phyloP scores from a whole-genome alignment of 768 basidiomycete genomes.

The Lentinula sp. region DNA sequence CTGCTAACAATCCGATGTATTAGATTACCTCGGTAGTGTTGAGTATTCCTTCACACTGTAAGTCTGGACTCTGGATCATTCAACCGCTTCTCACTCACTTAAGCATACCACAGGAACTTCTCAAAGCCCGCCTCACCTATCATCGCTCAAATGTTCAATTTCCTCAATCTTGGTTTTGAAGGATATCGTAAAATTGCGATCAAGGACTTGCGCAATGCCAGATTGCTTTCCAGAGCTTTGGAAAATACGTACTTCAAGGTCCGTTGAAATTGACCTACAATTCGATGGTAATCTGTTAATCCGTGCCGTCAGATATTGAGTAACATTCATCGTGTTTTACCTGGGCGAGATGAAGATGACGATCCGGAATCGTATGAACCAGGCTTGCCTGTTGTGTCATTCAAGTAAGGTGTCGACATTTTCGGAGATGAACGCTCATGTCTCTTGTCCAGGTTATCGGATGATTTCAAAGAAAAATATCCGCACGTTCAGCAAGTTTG shows the following conservation, averaged over 20 bases:
- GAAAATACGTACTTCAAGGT: constrained; percentile 44
- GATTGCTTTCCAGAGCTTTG: constrained; percentile 50
- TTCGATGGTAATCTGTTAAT: neutral
- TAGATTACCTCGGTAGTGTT: constrained; percentile 49
- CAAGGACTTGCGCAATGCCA: constrained; percentile 50
- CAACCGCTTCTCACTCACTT: neutral
- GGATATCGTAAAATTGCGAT: constrained; percentile 38
- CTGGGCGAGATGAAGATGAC: constrained; percentile 23
- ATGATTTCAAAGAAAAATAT: constrained; percentile 44
- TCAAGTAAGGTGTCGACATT: constrained; percentile 26
- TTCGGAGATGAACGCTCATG: constrained; percentile 3
- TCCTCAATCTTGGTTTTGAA: constrained; percentile 51
- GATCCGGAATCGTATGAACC: constrained; percentile 41
- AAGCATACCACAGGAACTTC: constrained; percentile 33
- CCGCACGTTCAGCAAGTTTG: constrained; percentile 48
- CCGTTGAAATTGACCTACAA: neutral
- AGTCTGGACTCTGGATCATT: constrained; percentile 5
- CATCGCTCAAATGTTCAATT: constrained; percentile 55
- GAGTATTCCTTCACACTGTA: constrained; percentile 56
- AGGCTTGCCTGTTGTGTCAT: constrained; percentile 59
- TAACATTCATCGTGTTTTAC: constrained; percentile 36
- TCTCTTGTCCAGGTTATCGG: constrained; percentile 31
- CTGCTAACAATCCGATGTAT: neutral
- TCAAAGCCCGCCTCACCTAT: constrained; percentile 54
- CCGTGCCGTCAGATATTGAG: constrained; percentile 30